Conservation (phyloP, 192 early-diverging fungal species). For the Nowakowskiella sp. region DNA sequence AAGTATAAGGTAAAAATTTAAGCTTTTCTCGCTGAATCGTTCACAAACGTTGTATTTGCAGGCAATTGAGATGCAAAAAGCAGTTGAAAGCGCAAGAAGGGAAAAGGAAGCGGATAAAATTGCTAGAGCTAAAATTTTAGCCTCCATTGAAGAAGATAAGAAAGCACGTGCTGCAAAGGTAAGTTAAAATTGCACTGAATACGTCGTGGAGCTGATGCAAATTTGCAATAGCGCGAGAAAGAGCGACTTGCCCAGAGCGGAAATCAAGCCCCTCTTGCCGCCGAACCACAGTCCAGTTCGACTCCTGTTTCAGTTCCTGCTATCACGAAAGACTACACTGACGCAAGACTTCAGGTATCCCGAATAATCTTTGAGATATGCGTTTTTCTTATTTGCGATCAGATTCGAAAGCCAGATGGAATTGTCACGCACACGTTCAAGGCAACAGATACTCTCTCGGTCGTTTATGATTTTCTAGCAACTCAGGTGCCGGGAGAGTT, state of each 20-base stretch:
- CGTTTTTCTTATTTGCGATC: neutral
- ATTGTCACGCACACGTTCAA: slow-evolving; percentile 55
- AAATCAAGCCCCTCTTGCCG: slow-evolving; percentile 3
- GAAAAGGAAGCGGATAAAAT: slow-evolving; percentile 72
- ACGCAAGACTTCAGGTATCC: slow-evolving; percentile 63
- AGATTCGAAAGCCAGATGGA: slow-evolving; percentile 55
- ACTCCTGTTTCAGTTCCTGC: slow-evolving; percentile 24
- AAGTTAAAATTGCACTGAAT: slow-evolving; percentile 3
- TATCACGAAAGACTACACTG: slow-evolving; percentile 58
- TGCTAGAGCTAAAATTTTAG: slow-evolving; percentile 68
- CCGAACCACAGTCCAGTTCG: slow-evolving; percentile 12
- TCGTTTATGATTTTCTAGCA: slow-evolving; percentile 53
- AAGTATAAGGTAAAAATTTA: slow-evolving; percentile 37
- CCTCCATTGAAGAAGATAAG: slow-evolving; percentile 74
- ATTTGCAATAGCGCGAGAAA: slow-evolving; percentile 22
- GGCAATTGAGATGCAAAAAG: slow-evolving; percentile 67
- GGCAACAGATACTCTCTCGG: slow-evolving; percentile 46
- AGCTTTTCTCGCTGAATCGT: neutral
- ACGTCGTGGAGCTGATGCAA: slow-evolving; percentile 1
- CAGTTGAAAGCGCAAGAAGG: slow-evolving; percentile 54
- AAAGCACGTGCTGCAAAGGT: slow-evolving; percentile 60
- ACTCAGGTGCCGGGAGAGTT: slow-evolving; percentile 34
- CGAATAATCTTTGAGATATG: neutral
- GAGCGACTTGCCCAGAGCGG: slow-evolving; percentile 27
- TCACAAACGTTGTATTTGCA: neutral